Conservation (phyloP, 2,329 filamentous ascomycete genomes). For the Penicillium sp. region DNA sequence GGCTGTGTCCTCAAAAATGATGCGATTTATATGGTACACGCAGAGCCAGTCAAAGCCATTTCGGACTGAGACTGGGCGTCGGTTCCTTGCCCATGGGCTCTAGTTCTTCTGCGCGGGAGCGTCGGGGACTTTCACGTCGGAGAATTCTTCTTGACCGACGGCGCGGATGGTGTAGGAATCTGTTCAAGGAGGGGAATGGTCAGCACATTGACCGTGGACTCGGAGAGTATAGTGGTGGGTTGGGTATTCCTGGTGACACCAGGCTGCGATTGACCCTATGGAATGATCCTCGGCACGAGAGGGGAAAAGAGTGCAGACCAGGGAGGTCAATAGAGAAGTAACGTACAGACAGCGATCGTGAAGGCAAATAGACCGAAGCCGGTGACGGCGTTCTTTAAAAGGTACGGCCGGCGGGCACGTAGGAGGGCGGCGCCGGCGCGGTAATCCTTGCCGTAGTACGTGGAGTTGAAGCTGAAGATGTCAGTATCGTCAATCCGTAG, state of each 20-base stretch:
- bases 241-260: background rate
- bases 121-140: conserved; percentile 86
- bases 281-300: conserved; percentile 3
- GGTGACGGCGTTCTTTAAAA: conserved; percentile 81
- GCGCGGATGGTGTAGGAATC: conserved; percentile 71
- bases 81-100: background rate
- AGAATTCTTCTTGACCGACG: conserved; percentile 94
- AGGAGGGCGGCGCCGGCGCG: conserved; percentile 83
- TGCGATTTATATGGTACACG: conserved; percentile 16
- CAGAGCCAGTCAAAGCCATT: conserved; percentile 1
- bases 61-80: background rate
- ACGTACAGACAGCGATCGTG: conserved; percentile 81
- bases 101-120: conserved; percentile 46
- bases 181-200: conserved; percentile 27
- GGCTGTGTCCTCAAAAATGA: background rate
- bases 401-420: conserved; percentile 83
- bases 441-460: conserved; percentile 88
- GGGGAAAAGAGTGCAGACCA: background rate
- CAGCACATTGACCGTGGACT: conserved; percentile 1
- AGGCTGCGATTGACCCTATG: background rate
- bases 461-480: conserved; percentile 56
- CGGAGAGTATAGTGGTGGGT: background rate
- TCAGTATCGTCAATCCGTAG: conserved; percentile 3
- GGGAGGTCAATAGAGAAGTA: background rate
- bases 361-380: conserved; percentile 70